Evolutionary conservation across 2,329 filamentous ascomycete species (phyloP), one percentile per base, ranked within the genome.

Genomic region (Fusarium coicis): DNA sequence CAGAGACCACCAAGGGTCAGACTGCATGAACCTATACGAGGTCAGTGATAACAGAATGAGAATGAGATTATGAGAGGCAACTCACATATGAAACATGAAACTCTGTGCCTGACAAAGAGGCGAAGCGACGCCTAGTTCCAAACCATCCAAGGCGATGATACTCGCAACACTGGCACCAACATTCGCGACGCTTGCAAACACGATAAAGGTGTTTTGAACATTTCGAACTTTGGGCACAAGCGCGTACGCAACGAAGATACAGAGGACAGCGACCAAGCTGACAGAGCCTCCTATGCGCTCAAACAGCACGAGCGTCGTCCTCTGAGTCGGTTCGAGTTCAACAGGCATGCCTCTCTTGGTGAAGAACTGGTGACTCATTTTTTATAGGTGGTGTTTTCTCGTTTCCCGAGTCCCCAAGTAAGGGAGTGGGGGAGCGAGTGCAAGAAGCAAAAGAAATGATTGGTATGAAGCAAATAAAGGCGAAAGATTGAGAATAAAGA

Each of bases 1-100:
- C 60, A 95, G 88, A 1, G 92, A 93, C 93, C 91, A 95, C 83
- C 93, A 87, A 0, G 91, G 90, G 81, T 94, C 92, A 10, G 91
- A 92, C 73, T 92, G 91, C 89, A 93, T 92, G 80, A 94, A 94
- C 89, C 91, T 93, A 70, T 15, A 11, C 11, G 11, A 15, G 34
- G 32, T 70, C 18, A 50, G 62, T 85, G 85, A 87, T 76, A 87
- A 87, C 86, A 40, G 23, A 46, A 87, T 74, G 61, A 87, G 84
- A 36, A 14, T 2, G 15, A 23, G 8, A 7, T 19, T 4, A 3
- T 9, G 50, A 18, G 46, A 32, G 19, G 9, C 1, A 47, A 50
- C 92, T 80, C 87, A 93, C 83, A 93, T 91, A 79, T 93, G 89
- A 74, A 94, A 86, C 61, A 90, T 76, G 74, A 91, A 90, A 12